These are phyloP conservation scores for Oryza officinalis DNA, from an alignment of 176 grass and related monocot genomes.

Conservation along the genomic window DNA sequence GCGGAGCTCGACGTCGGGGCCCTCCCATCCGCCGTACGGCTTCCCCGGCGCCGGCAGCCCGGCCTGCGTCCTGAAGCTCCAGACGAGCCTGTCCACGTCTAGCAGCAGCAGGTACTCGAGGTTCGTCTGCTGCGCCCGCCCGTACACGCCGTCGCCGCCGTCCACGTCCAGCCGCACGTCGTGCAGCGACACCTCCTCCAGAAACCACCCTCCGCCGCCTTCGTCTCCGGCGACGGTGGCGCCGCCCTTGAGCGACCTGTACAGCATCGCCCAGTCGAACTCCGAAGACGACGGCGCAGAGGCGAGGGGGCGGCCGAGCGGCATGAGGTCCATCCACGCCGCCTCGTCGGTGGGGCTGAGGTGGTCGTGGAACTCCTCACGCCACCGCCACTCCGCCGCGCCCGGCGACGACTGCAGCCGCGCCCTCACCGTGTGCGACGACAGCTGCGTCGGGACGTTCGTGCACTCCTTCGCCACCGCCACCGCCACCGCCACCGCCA, in stretches of 20 bases:
- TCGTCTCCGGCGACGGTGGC: not conserved
- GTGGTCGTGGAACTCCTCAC: constrained; percentile 54
- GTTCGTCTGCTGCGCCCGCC: constrained; percentile 66
- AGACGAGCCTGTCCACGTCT: constrained; percentile 65
- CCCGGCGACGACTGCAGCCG: constrained; percentile 28
- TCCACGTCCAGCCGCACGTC: constrained; percentile 59
- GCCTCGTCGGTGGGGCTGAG: constrained; percentile 64
- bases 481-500: not conserved
- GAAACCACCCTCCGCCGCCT: not conserved
- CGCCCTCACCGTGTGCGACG: constrained; percentile 60
- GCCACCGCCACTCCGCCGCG: constrained; percentile 36
- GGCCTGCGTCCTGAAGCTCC: constrained; percentile 68
- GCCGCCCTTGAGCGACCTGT: constrained; percentile 49
- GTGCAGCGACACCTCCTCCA: constrained; percentile 64
- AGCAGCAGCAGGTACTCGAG: constrained; percentile 82
- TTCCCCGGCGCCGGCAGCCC: constrained; percentile 47
- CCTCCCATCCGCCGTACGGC: constrained; percentile 82
- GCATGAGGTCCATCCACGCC: constrained; percentile 73
- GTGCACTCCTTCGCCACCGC: constrained; percentile 62
- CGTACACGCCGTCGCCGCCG: constrained; percentile 47
- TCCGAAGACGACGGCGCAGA: not conserved
- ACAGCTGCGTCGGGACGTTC: constrained; percentile 60
- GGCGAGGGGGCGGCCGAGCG: constrained; percentile 4
- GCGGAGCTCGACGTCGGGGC: constrained; percentile 49
- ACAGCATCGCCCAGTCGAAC: constrained; percentile 78